Evolutionary conservation across 2,329 filamentous ascomycete species (phyloP).

Genomic region (Balansia obtecta): DNA sequence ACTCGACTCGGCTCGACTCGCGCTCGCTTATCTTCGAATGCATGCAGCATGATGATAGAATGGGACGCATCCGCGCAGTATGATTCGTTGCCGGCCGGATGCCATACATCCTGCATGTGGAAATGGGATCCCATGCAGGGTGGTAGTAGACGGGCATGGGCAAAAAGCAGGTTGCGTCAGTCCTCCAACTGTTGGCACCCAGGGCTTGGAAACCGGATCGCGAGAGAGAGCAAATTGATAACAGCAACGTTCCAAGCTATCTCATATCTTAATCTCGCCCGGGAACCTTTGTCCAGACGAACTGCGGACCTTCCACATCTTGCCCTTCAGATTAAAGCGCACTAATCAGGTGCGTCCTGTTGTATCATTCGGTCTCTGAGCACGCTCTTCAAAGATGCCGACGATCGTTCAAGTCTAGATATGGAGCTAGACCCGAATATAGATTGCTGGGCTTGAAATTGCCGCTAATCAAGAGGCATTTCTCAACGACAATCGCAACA

Average conservation of each 20-base stretch:
- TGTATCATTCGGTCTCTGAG: background rate
- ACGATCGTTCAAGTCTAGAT: background rate
- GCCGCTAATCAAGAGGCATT: background rate
- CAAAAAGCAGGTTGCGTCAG: background rate
- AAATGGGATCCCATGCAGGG: background rate
- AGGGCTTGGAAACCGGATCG: no score
- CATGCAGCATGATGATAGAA: background rate
- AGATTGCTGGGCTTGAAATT: background rate
- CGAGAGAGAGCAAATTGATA: background rate
- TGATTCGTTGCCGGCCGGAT: background rate
- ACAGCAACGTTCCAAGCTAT: background rate
- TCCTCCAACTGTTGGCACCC: no score
- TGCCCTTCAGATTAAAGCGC: background rate
- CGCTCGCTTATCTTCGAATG: background rate
- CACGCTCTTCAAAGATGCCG: background rate
- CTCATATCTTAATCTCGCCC: background rate
- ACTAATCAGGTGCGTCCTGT: background rate
- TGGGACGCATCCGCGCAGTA: background rate
- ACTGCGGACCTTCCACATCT: background rate
- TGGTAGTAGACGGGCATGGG: background rate
- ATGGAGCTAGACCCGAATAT: no score
- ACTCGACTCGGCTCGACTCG: no score
- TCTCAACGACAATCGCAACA: background rate
- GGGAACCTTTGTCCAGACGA: background rate
- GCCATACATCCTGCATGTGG: background rate